Evolutionary conservation across 768 basidiomycete species (phyloP).

Genomic region (Russula compacta): DNA sequence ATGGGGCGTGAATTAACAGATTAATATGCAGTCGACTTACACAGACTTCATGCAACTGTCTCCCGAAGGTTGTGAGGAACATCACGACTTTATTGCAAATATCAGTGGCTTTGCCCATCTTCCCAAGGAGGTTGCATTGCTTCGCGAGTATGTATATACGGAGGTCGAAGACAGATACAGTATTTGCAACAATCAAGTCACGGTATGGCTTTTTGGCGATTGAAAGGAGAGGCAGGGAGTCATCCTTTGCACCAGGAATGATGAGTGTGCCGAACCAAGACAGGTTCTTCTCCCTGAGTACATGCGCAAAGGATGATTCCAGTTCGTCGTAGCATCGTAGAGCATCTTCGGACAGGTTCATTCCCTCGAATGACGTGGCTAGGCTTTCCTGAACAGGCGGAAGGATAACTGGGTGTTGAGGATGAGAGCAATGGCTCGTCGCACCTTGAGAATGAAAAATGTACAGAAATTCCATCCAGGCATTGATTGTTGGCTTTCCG

Average conservation of each 20-base stretch:
- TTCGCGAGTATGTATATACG: slow-evolving; percentile 82
- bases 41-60: slow-evolving; percentile 65
- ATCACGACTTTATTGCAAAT: slow-evolving; percentile 59
- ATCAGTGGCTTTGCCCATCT: slow-evolving; percentile 58
- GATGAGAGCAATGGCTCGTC: slow-evolving; percentile 13
- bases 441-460: slow-evolving; percentile 90
- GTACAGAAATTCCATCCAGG: slow-evolving; percentile 99
- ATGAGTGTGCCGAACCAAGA: slow-evolving; percentile 91
- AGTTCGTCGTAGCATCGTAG: slow-evolving; percentile 85
- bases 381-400: slow-evolving; percentile 69
- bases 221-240: slow-evolving; percentile 73
- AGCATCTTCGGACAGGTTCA: slow-evolving; percentile 85
- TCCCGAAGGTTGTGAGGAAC: slow-evolving; percentile 72
- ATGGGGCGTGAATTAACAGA: background rate
- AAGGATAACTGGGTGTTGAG: background rate
- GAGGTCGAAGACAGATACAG: slow-evolving; percentile 91
- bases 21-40: slow-evolving; percentile 32
- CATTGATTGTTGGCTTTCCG: slow-evolving; percentile 82
- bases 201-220: slow-evolving; percentile 75
- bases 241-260: slow-evolving; percentile 58
- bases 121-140: slow-evolving; percentile 70
- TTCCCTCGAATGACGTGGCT: slow-evolving; percentile 84
- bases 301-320: slow-evolving; percentile 71
- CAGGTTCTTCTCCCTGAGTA: slow-evolving; percentile 69
- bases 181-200: slow-evolving; percentile 80